phyloP scores from a whole-genome alignment of 1,139 yeast species.

The Saccharomycopsis hybrid region DNA sequence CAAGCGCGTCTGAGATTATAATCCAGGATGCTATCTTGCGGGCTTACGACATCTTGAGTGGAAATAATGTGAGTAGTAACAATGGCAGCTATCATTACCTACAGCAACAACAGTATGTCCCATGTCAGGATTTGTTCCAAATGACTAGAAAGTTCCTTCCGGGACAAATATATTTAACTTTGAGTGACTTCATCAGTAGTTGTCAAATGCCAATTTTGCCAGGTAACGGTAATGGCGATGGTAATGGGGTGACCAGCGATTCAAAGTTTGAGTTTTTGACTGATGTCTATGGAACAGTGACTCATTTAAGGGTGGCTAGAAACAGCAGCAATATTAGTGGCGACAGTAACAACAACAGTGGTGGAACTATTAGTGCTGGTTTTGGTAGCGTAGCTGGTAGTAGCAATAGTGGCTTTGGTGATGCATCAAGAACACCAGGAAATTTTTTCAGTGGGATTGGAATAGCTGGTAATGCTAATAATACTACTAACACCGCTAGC shows the following conservation, averaged over 20 bases:
- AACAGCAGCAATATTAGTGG: background rate
- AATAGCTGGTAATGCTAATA: too few relatives aligned
- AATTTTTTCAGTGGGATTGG: background rate
- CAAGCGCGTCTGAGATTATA: background rate
- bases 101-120: background rate
- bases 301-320: background rate
- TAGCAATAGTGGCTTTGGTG: background rate
- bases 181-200: slow-evolving; percentile 7
- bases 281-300: background rate
- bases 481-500: too few relatives aligned
- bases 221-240: too few relatives aligned
- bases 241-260: background rate
- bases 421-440: too few relatives aligned
- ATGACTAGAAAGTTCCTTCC: slow-evolving; percentile 7
- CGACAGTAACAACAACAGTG: background rate
- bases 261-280: background rate
- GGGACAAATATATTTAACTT: background rate
- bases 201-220: background rate
- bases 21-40: slow-evolving; percentile 2
- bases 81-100: too few relatives aligned
- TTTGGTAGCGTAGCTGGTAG: background rate
- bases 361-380: background rate
- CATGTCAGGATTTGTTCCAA: slow-evolving; percentile 10
- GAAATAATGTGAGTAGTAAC: background rate
- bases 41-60: slow-evolving; percentile 6